phyloP scores from a whole-genome alignment of 306 rosid genomes.

The Cicer chorassanicum region DNA sequence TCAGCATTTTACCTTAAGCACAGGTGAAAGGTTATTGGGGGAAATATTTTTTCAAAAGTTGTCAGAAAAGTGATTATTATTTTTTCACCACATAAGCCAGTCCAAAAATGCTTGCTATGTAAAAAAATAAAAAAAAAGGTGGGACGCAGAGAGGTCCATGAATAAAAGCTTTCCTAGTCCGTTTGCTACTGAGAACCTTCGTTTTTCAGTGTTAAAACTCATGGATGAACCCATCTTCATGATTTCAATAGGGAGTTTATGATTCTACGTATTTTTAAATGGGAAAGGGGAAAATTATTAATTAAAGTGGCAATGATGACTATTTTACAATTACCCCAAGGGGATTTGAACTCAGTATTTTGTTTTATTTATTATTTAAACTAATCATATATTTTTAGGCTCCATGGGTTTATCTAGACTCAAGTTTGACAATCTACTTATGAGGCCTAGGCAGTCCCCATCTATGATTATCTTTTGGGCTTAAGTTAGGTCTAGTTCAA shows the following conservation, averaged over 20 bases:
- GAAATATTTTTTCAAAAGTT: background rate
- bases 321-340: no score
- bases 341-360: no score
- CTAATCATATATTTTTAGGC: no score
- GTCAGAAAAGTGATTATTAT: background rate
- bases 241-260: background rate
- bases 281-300: no score
- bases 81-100: background rate
- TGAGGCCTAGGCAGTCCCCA: background rate
- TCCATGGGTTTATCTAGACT: no score
- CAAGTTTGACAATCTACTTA: no score
- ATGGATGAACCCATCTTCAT: background rate
- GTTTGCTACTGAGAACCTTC: background rate
- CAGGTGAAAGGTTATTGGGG: background rate
- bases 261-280: no score
- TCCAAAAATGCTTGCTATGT: background rate
- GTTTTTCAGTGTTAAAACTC: background rate
- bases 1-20: conserved; percentile 1
- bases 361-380: no score
- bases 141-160: background rate
- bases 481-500: background rate
- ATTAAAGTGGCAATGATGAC: no score
- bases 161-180: conserved; percentile 9
- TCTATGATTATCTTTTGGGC: background rate
- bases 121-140: background rate